These are phyloP conservation scores for Saussurea involucrata DNA, from an alignment of 129 eudicot species.

Conservation along the genomic window DNA sequence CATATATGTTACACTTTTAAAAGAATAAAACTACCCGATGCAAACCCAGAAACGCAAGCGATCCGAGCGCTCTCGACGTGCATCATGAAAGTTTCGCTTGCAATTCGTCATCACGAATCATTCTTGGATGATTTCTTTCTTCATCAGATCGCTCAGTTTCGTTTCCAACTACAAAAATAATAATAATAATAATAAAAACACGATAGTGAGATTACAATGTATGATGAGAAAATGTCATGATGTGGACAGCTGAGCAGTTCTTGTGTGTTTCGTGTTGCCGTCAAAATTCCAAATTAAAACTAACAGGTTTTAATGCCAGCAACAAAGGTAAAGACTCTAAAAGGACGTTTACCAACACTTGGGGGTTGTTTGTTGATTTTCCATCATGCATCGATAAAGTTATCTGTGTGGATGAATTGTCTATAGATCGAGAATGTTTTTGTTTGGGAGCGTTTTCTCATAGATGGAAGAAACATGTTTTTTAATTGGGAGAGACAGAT, in stretches of 20 bases:
- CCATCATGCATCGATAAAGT: too few relatives aligned
- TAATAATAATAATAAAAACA: background rate
- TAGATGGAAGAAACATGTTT: too few relatives aligned
- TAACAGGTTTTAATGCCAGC: background rate
- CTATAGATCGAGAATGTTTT: too few relatives aligned
- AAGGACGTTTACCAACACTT: too few relatives aligned
- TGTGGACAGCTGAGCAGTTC: background rate
- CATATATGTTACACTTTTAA: conserved; percentile 23
- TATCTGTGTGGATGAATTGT: too few relatives aligned
- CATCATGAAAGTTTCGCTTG: background rate
- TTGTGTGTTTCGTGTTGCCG: background rate
- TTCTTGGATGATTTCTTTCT: conserved; percentile 34
- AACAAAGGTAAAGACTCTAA: background rate
- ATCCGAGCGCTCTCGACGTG: background rate
- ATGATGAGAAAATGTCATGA: background rate
- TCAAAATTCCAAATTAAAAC: background rate
- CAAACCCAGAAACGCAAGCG: background rate
- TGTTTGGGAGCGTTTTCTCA: too few relatives aligned
- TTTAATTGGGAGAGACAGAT: too few relatives aligned
- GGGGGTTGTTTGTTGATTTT: too few relatives aligned
- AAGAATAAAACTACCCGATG: conserved; percentile 19
- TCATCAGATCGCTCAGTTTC: conserved; percentile 38
- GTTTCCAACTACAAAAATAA: conserved; percentile 51
- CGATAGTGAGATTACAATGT: background rate
- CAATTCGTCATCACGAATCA: background rate